Evolutionary conservation across 2,329 filamentous ascomycete species (phyloP).

Genomic region (Furcasterigmium sp.): DNA sequence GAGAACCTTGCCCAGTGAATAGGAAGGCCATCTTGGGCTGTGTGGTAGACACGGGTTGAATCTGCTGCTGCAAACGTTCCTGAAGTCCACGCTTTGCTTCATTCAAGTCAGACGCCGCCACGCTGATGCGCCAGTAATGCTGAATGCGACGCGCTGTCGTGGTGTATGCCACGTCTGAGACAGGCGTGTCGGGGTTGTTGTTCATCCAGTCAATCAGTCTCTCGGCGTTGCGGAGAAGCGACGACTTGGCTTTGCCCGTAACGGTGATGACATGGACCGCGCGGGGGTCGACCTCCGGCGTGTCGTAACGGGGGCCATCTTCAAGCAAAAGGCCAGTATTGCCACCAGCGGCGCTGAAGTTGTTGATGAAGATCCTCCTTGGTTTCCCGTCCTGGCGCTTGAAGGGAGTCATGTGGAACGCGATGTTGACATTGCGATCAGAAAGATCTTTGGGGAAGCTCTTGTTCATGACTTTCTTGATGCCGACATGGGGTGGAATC

Average conservation of each 20-base stretch:
- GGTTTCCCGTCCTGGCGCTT: slow-evolving; percentile 40
- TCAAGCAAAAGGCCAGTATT: slow-evolving; percentile 65
- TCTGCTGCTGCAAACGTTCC: slow-evolving; percentile 33
- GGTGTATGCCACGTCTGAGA: slow-evolving; percentile 59
- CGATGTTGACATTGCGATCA: slow-evolving; percentile 54
- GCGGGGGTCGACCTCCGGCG: slow-evolving; percentile 46
- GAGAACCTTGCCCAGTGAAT: slow-evolving; percentile 53
- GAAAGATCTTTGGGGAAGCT: slow-evolving; percentile 52
- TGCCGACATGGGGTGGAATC: slow-evolving; percentile 63
- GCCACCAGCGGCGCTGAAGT: slow-evolving; percentile 66
- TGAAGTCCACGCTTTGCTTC: slow-evolving; percentile 38
- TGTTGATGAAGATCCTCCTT: slow-evolving; percentile 54
- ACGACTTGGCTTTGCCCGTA: slow-evolving; percentile 48
- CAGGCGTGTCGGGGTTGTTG: slow-evolving; percentile 41
- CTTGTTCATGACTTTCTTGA: slow-evolving; percentile 59
- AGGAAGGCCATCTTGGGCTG: slow-evolving; percentile 45
- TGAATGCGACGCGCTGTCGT: slow-evolving; percentile 62
- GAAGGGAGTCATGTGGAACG: slow-evolving; percentile 47
- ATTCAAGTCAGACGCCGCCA: slow-evolving; percentile 32
- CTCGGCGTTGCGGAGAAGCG: slow-evolving; percentile 55
- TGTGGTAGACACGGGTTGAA: slow-evolving; percentile 33
- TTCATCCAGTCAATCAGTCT: slow-evolving; percentile 50
- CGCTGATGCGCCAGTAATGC: slow-evolving; percentile 32
- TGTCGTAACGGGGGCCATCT: slow-evolving; percentile 46
- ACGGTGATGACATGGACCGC: slow-evolving; percentile 53